Evolutionary conservation across 2,329 filamentous ascomycete species (phyloP).

Genomic region (Dactylonectria estremocensis): DNA sequence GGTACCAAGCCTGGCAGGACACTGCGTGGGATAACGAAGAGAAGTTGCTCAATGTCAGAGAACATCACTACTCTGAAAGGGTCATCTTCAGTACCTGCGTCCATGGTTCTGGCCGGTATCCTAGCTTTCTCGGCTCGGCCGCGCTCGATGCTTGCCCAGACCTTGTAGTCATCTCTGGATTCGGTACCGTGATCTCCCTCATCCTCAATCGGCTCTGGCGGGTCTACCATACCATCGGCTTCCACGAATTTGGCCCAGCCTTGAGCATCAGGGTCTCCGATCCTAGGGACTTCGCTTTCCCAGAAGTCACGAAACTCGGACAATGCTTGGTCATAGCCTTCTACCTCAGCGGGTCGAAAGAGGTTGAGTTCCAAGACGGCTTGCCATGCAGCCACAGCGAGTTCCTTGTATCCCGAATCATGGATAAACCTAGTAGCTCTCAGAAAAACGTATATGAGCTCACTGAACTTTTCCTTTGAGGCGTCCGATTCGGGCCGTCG

Average conservation of each 20-base stretch:
- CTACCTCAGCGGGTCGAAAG: slow-evolving; percentile 64
- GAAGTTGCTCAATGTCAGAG: slow-evolving; percentile 78
- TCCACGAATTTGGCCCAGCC: slow-evolving; percentile 77
- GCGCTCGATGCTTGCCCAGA: slow-evolving; percentile 71
- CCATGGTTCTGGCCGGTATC: slow-evolving; percentile 80
- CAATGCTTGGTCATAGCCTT: slow-evolving; percentile 46
- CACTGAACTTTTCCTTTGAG: slow-evolving; percentile 36
- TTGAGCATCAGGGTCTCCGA: slow-evolving; percentile 80
- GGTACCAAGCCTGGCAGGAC: slow-evolving; percentile 55
- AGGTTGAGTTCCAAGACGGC: slow-evolving; percentile 81
- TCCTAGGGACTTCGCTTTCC: slow-evolving; percentile 85
- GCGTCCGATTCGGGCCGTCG: slow-evolving; percentile 22
- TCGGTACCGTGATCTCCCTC: slow-evolving; percentile 10
- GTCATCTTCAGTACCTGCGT: slow-evolving; percentile 84
- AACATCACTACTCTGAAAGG: slow-evolving; percentile 87
- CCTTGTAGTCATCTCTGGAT: slow-evolving; percentile 64
- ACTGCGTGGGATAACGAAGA: slow-evolving; percentile 66
- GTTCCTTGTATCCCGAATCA: slow-evolving; percentile 84
- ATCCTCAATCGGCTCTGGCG: slow-evolving; percentile 55
- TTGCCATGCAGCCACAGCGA: slow-evolving; percentile 87
- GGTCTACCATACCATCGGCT: slow-evolving; percentile 54
- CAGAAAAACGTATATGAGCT: slow-evolving; percentile 78
- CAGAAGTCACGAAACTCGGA: slow-evolving; percentile 80
- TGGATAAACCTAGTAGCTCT: slow-evolving; percentile 81
- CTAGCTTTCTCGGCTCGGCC: slow-evolving; percentile 62